These are phyloP conservation scores for Pythium apleroticum DNA, from an alignment of 352 stramenopile species.

Conservation along the genomic window DNA sequence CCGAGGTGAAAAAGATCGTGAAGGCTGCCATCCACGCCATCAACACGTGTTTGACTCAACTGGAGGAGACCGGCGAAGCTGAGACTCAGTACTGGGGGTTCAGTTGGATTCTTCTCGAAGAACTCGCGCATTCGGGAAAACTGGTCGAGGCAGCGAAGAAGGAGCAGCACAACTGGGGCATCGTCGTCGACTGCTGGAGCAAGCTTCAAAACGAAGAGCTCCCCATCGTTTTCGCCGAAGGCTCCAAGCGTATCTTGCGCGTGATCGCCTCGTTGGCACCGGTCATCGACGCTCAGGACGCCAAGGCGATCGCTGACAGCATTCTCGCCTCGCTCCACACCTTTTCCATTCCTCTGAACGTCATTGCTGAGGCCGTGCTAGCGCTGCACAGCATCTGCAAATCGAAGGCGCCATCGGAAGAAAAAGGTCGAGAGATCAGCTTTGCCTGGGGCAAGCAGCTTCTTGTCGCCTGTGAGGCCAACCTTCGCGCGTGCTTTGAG, in stretches of 20 bases:
- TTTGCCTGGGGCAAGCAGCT: slow-evolving; percentile 70
- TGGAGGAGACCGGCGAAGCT: slow-evolving; percentile 37
- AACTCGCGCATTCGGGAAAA: slow-evolving; percentile 61
- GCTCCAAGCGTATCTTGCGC: slow-evolving; percentile 79
- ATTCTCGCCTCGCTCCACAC: slow-evolving; percentile 70
- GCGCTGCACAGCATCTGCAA: slow-evolving; percentile 82
- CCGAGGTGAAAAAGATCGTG: slow-evolving; percentile 55
- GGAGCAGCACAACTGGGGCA: slow-evolving; percentile 58
- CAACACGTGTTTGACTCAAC: slow-evolving; percentile 45
- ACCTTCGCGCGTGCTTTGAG: slow-evolving; percentile 62
- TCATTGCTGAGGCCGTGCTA: slow-evolving; percentile 73
- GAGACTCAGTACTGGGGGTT: slow-evolving; percentile 69
- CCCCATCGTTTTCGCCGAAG: slow-evolving; percentile 65
- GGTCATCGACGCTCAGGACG: slow-evolving; percentile 69
- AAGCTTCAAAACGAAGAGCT: slow-evolving; percentile 70
- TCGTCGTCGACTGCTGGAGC: slow-evolving; percentile 84
- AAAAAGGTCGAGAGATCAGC: slow-evolving; percentile 59
- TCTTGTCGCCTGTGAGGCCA: slow-evolving; percentile 60
- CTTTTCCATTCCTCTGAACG: slow-evolving; percentile 78
- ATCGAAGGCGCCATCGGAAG: slow-evolving; percentile 48
- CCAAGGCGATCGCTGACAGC: slow-evolving; percentile 71
- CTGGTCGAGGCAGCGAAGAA: slow-evolving; percentile 53
- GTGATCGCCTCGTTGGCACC: slow-evolving; percentile 76
- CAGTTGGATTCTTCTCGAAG: slow-evolving; percentile 83
- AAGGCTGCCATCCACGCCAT: slow-evolving; percentile 67